Percentiles rank a stretch among this genome's conserved stretches.
These are phyloP conservation scores for Tagetes patula DNA, from an alignment of 129 eudicot genomes.

Conservation along the genomic window DNA sequence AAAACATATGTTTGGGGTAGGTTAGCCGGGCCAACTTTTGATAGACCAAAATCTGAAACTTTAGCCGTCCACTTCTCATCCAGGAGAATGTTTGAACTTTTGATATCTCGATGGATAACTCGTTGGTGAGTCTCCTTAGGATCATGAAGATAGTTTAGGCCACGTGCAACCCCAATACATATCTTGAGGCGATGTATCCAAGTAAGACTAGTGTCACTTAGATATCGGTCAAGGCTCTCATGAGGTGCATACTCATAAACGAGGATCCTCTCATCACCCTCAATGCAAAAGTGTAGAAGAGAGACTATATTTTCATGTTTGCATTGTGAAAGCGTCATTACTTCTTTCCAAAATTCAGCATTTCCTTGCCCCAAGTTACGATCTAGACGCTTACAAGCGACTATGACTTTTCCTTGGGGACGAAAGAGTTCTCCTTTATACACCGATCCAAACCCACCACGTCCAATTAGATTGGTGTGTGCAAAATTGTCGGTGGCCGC, in stretches of 20 bases:
- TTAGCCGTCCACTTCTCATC: neutral
- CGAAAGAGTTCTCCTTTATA: neutral
- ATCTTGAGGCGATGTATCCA: slow-evolving; percentile 9
- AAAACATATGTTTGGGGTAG: neutral
- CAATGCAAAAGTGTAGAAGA: neutral
- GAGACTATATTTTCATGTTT: slow-evolving; percentile 7
- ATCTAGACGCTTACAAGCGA: slow-evolving; percentile 10
- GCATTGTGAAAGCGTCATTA: neutral
- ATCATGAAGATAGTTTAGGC: slow-evolving; percentile 4
- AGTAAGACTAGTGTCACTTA: neutral
- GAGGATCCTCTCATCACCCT: neutral
- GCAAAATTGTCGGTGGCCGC: slow-evolving; percentile 3
- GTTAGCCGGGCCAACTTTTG: slow-evolving; percentile 12
- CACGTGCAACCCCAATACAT: neutral
- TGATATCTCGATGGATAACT: slow-evolving; percentile 1
- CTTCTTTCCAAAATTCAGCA: neutral
- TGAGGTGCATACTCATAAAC: neutral
- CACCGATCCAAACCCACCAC: slow-evolving; percentile 11
- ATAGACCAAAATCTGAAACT: slow-evolving; percentile 6
- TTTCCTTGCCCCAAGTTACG: slow-evolving; percentile 8
- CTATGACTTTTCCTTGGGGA: neutral
- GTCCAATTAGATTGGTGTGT: neutral
- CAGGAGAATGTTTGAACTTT: neutral
- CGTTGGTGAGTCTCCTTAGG: neutral
- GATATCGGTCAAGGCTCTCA: neutral